phyloP scores from a whole-genome alignment of 306 rosid species.

The Inga laurina region DNA sequence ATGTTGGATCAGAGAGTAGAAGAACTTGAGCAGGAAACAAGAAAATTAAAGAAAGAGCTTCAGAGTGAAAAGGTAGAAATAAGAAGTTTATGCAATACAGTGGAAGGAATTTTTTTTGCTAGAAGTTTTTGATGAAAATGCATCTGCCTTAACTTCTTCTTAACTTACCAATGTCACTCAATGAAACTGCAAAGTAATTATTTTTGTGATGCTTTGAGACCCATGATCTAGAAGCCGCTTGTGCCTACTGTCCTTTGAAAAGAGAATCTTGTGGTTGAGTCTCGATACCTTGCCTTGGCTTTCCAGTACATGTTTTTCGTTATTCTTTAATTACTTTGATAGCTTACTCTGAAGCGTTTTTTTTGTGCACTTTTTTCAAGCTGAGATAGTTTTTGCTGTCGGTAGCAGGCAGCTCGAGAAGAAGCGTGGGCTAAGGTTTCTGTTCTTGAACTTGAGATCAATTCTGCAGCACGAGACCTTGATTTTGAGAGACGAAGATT shows the following conservation, averaged over 20 bases:
- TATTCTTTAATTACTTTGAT: background rate
- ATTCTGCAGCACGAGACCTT: conserved; percentile 82
- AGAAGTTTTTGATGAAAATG: background rate
- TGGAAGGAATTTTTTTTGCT: background rate
- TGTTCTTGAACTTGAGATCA: conserved; percentile 87
- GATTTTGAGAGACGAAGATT: conserved; percentile 83
- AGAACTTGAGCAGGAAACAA: conserved; percentile 70
- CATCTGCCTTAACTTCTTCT: background rate
- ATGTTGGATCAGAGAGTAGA: conserved; percentile 70
- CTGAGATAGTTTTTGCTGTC: conserved; percentile 56
- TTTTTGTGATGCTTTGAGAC: background rate
- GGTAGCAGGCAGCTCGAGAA: conserved; percentile 99
- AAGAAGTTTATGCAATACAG: conserved; percentile 26
- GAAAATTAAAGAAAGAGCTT: conserved; percentile 68
- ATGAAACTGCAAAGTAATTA: background rate
- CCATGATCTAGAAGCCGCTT: background rate
- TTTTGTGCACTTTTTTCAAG: conserved; percentile 26
- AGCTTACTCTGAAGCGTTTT: conserved; percentile 1
- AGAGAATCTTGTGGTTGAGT: background rate
- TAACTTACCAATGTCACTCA: background rate
- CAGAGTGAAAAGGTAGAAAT: conserved; percentile 91
- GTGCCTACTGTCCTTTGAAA: background rate
- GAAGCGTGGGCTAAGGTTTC: conserved; percentile 99
- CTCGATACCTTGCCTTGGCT: conserved; percentile 15
- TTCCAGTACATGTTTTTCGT: conserved; percentile 10